Base-by-base conservation (phyloP, 352 stramenopile species). In the Phytophthora cryptogea region DNA sequence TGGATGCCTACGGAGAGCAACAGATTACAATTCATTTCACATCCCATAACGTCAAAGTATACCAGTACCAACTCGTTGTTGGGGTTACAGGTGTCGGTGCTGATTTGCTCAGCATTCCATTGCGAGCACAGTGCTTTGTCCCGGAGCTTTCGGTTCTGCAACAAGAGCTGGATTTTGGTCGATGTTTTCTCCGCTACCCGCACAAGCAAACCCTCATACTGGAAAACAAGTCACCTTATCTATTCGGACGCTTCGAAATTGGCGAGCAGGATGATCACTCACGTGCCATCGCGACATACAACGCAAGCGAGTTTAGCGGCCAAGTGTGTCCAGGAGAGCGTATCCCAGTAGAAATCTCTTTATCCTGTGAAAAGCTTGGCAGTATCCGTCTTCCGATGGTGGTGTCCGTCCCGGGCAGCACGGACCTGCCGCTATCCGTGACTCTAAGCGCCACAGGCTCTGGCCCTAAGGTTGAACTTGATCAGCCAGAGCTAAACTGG, bases 61-160 rank as follows among this genome's bases (percentile, higher is more conserved):
- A 98, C 68, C 89, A 97, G 30, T 97, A 97, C 59, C 83, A 86
- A 2, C 72, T 98, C 32, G 88, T 95, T 0, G 86, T 98, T 17
- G 92, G 94, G 42, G 89, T 98, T 35, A 76, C 88, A 1, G 87
- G 86, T 9, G 91, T 98, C n/a, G 90, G 89, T 5, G 83, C 91
- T 3, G 84, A 90, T 45, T 68, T 98, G 28, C 66, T 98, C 13
- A 92, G 72, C 30, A 77, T 98, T 20, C 95, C 95, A 11, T 71
- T 98, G 13, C 69, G 68, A 8, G 95, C 94, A 5, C 85, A 97
- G 42, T 98, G 92, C 37, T 76, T 90, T 35, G 88, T 96, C 9
- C 88, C 90, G 0, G 82, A 96, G 9, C 64, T 98, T 23, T 44
- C 54, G 2, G 43, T 97, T 36, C 59, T 73, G 16, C 68, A 72